Conservation (phyloP, 257 asterid species). For the Jaltomata sinuosa region DNA sequence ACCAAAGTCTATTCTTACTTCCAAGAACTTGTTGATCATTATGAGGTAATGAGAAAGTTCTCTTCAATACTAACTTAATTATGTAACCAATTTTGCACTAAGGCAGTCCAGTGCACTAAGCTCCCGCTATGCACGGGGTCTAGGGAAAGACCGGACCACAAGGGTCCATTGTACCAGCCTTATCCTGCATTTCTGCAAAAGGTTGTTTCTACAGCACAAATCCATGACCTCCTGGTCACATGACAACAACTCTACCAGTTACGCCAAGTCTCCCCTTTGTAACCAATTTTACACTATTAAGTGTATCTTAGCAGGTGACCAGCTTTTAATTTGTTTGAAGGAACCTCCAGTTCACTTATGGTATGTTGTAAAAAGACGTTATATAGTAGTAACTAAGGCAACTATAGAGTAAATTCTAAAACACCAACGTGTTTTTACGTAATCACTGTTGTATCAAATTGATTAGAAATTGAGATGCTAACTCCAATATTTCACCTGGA, state of each 20-base stretch:
- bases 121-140: too few relatives aligned
- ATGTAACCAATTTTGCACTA: background rate
- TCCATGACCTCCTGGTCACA: too few relatives aligned
- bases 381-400: background rate
- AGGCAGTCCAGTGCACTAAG: too few relatives aligned
- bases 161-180: too few relatives aligned
- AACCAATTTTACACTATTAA: background rate
- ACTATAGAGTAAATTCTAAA: background rate
- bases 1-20: constrained; percentile 69
- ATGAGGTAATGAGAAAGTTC: constrained; percentile 43
- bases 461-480: background rate
- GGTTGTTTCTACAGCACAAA: too few relatives aligned
- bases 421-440: background rate
- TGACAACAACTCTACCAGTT: too few relatives aligned
- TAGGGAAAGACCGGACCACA: too few relatives aligned
- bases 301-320: background rate
- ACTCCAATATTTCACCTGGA: constrained; percentile 1
- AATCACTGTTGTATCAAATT: background rate
- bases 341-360: too few relatives aligned
- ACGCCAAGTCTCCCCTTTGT: too few relatives aligned
- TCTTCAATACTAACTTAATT: background rate
- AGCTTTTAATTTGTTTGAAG: background rate
- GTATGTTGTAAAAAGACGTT: too few relatives aligned
- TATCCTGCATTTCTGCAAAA: too few relatives aligned
- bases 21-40: constrained; percentile 82